Base-by-base conservation (phyloP, 305 asterid species). In the Fraxinus sp. region DNA sequence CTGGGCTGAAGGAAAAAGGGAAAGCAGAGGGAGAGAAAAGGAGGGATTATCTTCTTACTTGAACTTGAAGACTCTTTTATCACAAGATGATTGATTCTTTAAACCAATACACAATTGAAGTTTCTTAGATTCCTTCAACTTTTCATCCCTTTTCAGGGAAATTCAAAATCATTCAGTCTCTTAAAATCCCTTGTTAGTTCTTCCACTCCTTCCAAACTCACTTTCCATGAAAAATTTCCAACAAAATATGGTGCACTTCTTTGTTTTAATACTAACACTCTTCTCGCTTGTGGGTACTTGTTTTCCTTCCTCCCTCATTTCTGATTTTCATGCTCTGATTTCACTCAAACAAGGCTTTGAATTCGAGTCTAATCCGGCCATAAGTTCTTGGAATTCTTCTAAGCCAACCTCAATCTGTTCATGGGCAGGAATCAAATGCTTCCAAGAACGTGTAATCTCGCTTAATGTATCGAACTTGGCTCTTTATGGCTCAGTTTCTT, bases 361-460 rank as follows among this genome's bases (percentile, higher is more conserved):
- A 55, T 77, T 59, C 30, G 70, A 77, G 85, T 81, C 94, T 0
- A 89, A 77, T 77, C 30, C 80, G 1, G 88, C 84, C 16, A 78
- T 86, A 84, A 52, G 43, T 75, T 80, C 91, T 6, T 94, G 99
- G 99, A 83, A 94, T 70, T 78, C 90, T 46, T 90, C 97, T 8
- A 88, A 86, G 35, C 90, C 89, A 7, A 85, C 82, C 85, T 90
- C 95, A 32, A 89, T 94, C 59, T 94, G 98, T 84, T 88, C 92
- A 0, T 96, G 99, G 99, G 30, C 36, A 7, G 98, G 99, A 26
- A 82, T 96, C 82, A 90, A 81, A 83, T 96, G 99, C 89, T 87
- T 85, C 81, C 87, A 82, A 7, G 90, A 83, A 52, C 77, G 98
- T 36, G 97, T 96, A 4, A 80, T 89, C 41, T 93, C 97, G 3